Conservation (phyloP, 345 rosid species). For the Psidium friedrichsthalianum region DNA sequence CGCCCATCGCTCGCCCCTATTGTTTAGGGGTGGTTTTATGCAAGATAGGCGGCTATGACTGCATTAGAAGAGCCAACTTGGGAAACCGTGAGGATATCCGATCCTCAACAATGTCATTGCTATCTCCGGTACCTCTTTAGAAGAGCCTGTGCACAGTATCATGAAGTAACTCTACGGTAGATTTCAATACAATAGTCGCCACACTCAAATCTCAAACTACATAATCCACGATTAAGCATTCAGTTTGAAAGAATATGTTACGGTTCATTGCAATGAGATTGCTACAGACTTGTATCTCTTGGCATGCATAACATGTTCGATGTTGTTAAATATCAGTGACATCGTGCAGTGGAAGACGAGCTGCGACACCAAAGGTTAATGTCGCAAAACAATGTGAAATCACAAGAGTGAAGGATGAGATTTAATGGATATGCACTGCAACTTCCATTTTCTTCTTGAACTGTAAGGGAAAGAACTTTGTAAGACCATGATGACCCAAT, state of each 20-base stretch:
- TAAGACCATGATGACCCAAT: background rate
- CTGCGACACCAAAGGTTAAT: background rate
- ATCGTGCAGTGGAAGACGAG: background rate
- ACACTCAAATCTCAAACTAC: background rate
- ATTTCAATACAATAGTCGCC: background rate
- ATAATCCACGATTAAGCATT: background rate
- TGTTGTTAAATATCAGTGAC: background rate
- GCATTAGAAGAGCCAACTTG: background rate
- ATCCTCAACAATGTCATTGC: background rate
- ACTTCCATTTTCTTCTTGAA: background rate
- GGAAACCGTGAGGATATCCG: background rate
- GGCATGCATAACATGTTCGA: background rate
- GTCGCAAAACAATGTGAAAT: background rate
- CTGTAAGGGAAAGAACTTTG: background rate
- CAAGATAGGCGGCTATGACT: background rate
- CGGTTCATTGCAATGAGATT: background rate
- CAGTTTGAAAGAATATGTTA: background rate
- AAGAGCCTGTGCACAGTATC: background rate
- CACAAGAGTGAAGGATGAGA: background rate
- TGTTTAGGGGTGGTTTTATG: background rate
- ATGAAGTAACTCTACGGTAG: background rate
- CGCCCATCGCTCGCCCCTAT: background rate
- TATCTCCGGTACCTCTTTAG: background rate
- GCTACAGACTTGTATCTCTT: background rate
- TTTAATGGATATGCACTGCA: background rate